Evolutionary conservation across 805 yeast species (phyloP).

Genomic region (Kluyveromyces siamensis): DNA sequence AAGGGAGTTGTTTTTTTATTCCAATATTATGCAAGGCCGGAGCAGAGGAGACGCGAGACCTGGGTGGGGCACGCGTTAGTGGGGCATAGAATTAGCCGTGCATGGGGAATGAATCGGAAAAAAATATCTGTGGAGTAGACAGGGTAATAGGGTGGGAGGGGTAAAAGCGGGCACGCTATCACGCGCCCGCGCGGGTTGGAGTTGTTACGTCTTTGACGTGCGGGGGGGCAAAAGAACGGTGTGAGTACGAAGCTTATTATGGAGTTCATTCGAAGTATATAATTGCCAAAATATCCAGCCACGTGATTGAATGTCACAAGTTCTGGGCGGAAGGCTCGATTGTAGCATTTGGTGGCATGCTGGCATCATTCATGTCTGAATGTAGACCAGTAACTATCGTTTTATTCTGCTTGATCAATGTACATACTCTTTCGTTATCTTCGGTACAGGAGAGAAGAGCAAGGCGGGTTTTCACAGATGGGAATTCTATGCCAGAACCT

Average conservation of each 20-base stretch:
- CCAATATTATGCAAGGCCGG: too few species aligned
- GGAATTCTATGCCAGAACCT: slow-evolving; percentile 30
- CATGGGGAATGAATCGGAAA: too few species aligned
- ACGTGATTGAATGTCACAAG: background rate
- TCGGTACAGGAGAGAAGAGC: background rate
- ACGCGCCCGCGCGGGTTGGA: background rate
- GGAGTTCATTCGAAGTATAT: too few species aligned
- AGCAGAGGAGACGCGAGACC: background rate
- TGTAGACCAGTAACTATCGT: background rate
- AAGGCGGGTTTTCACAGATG: background rate
- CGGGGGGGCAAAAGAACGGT: too few species aligned
- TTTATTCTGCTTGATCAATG: background rate
- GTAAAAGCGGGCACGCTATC: background rate
- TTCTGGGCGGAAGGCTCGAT: background rate
- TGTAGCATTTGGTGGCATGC: background rate
- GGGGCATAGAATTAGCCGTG: background rate
- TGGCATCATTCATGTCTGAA: background rate
- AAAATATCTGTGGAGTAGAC: background rate
- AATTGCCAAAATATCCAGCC: background rate
- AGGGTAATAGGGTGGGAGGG: background rate
- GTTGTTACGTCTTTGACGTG: too few species aligned
- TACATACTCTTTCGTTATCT: background rate
- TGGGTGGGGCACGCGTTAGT: background rate
- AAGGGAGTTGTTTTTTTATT: too few species aligned
- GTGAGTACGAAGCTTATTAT: too few species aligned